Conservation (phyloP, 192 early-diverging fungal species). For the Backusella liffmaniae region DNA sequence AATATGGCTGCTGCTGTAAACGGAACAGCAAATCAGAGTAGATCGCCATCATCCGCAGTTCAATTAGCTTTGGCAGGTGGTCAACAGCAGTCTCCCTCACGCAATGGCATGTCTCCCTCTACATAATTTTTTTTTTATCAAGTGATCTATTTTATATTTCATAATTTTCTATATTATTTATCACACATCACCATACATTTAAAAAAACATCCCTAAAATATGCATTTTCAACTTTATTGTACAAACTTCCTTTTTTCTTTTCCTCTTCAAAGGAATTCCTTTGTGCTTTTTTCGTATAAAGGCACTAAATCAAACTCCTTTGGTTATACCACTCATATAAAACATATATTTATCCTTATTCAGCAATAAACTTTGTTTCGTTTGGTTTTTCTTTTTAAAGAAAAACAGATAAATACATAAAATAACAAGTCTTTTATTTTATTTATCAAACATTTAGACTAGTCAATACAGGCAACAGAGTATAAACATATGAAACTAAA, state of each 20-base stretch:
- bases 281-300: neutral
- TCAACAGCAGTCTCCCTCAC: slow-evolving; percentile 26
- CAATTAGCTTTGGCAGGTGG: slow-evolving; percentile 26
- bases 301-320: neutral
- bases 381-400: neutral
- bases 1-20: slow-evolving; percentile 35
- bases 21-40: slow-evolving; percentile 14
- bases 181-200: neutral
- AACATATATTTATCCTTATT: neutral
- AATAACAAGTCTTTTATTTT: neutral
- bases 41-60: slow-evolving; percentile 9
- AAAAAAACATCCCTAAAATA: neutral
- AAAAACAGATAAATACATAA: neutral
- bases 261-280: neutral
- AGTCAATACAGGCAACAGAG: neutral
- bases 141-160: neutral
- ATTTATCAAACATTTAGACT: neutral
- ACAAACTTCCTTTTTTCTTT: neutral
- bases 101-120: neutral
- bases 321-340: neutral
- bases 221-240: neutral
- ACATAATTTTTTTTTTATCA: neutral
- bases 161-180: neutral
- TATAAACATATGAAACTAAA: neutral
- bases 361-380: neutral